Conservation (phyloP, 148 eudicot genomes). For the Heliosperma pusillum region DNA sequence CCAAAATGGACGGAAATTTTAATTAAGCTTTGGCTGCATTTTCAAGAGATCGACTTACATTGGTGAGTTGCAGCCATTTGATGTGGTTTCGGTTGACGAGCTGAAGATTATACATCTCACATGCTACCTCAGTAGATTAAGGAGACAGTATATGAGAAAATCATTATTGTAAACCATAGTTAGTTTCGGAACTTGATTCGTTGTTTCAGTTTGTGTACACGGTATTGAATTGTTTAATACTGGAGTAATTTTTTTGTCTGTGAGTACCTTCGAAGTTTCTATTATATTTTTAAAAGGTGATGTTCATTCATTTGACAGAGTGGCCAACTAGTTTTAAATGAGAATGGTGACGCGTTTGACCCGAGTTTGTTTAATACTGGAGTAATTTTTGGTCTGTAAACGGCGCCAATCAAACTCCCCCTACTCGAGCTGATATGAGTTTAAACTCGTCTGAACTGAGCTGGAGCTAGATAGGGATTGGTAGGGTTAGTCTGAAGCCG, state of each 20-base stretch:
- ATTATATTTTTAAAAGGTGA: background rate
- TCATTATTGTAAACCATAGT: background rate
- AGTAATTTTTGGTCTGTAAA: too few relatives aligned
- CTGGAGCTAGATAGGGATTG: too few relatives aligned
- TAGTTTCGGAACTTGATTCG: conserved; percentile 1
- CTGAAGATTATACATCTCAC: conserved; percentile 27
- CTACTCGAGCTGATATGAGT: too few relatives aligned
- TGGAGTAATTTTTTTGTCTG: background rate
- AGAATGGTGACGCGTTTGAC: background rate
- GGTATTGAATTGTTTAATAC: background rate
- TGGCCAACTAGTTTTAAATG: background rate
- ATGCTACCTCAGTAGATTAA: conserved; percentile 12
- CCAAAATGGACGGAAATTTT: conserved; percentile 1
- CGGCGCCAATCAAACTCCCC: too few relatives aligned
- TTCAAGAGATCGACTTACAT: conserved; percentile 6
- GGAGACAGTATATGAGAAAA: conserved; percentile 2
- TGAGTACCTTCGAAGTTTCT: background rate
- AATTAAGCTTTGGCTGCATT: background rate
- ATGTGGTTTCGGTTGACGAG: conserved; percentile 31
- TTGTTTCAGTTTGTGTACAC: background rate
- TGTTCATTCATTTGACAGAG: too few relatives aligned
- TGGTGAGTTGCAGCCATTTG: conserved; percentile 11
- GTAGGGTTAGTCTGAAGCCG: too few relatives aligned
- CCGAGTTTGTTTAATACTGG: background rate
- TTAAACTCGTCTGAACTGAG: too few relatives aligned